Percentiles rank a stretch among this genome's conserved stretches.
Conservation (phyloP, 2,329 filamentous ascomycete genomes). For the Mollisia scopiformis region DNA sequence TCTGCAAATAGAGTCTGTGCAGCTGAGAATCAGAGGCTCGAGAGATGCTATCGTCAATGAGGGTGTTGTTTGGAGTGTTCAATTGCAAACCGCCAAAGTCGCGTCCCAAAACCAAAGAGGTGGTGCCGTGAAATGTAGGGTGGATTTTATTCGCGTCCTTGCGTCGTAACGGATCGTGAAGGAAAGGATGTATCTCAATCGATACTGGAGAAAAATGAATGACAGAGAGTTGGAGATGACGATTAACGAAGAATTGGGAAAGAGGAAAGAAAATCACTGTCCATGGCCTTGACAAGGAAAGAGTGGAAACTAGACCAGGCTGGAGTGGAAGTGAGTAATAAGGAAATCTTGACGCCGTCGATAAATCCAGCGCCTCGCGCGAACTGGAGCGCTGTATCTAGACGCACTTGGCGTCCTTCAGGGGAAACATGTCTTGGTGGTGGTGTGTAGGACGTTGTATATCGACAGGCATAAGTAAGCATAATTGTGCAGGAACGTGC, state of each 20-base stretch:
- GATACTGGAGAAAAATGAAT: constrained; percentile 7
- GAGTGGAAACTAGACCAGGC: not conserved
- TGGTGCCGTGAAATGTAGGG: not conserved
- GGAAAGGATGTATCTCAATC: constrained; percentile 22
- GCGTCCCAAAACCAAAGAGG: constrained; percentile 2
- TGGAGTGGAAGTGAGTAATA: constrained; percentile 1
- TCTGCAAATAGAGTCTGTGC: not conserved
- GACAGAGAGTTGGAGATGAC: constrained; percentile 2
- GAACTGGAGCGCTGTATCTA: not conserved
- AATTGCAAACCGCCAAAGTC: constrained; percentile 1
- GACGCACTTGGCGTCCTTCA: not conserved
- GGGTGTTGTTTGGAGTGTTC: not conserved
- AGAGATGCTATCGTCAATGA: not conserved
- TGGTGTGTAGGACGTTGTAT: not conserved
- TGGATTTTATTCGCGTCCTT: constrained; percentile 5
- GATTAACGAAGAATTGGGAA: constrained; percentile 13
- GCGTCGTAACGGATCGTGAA: constrained; percentile 7
- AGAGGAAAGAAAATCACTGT: constrained; percentile 3
- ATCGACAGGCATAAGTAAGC: no score
- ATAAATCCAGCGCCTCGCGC: not conserved
- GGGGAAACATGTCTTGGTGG: not conserved
- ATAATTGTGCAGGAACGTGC: no score
- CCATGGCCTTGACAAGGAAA: not conserved
- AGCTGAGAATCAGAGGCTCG: not conserved
- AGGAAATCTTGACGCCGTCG: constrained; percentile 1